Conservation (phyloP, 805 yeast genomes). For the Kregervanrija pseudodelftensis region DNA sequence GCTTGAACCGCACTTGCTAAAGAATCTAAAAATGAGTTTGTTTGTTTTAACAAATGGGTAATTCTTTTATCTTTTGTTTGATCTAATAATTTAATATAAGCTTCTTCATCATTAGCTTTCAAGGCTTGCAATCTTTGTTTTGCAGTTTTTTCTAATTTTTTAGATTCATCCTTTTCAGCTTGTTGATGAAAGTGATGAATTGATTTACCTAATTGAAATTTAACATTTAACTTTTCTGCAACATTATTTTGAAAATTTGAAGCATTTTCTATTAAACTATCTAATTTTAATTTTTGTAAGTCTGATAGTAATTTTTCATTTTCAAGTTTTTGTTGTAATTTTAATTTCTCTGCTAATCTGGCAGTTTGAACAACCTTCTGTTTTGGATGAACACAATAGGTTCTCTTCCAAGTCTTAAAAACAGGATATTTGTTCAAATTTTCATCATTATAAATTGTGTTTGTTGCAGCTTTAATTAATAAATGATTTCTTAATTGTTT, state of each 20-base stretch:
- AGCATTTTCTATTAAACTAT: conserved; percentile 28
- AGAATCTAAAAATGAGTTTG: conserved; percentile 70
- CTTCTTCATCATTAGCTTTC: conserved; percentile 84
- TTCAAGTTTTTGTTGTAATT: conserved; percentile 62
- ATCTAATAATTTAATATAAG: conserved; percentile 73
- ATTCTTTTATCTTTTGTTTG: conserved; percentile 85
- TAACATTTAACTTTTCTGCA: conserved; percentile 24
- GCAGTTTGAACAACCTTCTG: conserved; percentile 70
- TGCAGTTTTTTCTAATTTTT: conserved; percentile 71
- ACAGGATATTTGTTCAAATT: conserved; percentile 45
- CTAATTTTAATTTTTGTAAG: conserved; percentile 43
- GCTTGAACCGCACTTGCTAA: conserved; percentile 72
- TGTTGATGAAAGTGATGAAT: conserved; percentile 43
- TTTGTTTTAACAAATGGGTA: conserved; percentile 74
- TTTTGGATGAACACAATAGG: conserved; percentile 60
- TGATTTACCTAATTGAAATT: conserved; percentile 27
- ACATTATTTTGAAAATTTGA: conserved; percentile 26
- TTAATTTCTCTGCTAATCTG: conserved; percentile 65
- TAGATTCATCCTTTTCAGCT: conserved; percentile 70
- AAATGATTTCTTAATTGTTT: conserved; percentile 60
- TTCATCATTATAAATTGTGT: conserved; percentile 47
- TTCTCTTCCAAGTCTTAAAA: conserved; percentile 61
- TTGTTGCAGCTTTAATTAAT: conserved; percentile 28
- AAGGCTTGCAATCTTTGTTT: conserved; percentile 82
- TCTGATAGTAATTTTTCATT: conserved; percentile 43